Conservation (phyloP, 192 early-diverging fungal genomes). For the Kickxella alabastrina region DNA sequence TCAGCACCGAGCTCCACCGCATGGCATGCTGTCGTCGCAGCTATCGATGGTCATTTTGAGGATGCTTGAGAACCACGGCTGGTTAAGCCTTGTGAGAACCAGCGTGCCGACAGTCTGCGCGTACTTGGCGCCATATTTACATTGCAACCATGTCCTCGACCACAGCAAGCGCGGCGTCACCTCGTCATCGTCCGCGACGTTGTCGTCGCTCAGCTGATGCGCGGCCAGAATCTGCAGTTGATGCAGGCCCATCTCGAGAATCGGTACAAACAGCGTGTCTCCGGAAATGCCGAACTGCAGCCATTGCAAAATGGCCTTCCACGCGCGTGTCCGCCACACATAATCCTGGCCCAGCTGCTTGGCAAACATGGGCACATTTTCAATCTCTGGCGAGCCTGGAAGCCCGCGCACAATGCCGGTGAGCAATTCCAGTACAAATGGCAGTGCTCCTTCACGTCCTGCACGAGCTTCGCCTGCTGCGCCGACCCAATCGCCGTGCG, state of each 20-base stretch:
- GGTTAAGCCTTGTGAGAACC: constrained; percentile 16
- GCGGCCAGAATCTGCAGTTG: constrained; percentile 24
- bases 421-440: constrained; percentile 26
- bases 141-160: constrained; percentile 45
- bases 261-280: constrained; percentile 30
- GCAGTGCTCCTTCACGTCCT: constrained; percentile 24
- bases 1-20: constrained; percentile 24
- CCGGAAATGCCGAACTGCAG: constrained; percentile 37
- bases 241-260: constrained; percentile 30
- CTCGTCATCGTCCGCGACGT: constrained; percentile 24
- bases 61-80: constrained; percentile 20
- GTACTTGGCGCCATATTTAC: constrained; percentile 23
- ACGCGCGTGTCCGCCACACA: constrained; percentile 33
- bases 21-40: constrained; percentile 15
- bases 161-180: constrained; percentile 24
- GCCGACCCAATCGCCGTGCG: constrained; percentile 19
- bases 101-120: constrained; percentile 26
- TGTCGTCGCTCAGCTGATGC: constrained; percentile 11
- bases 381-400: constrained; percentile 1
- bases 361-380: constrained; percentile 8
- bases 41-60: constrained; percentile 11
- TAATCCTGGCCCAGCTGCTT: constrained; percentile 9
- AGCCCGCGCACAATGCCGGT: constrained; percentile 20
- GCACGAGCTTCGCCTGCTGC: constrained; percentile 16
- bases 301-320: constrained; percentile 43